Base-by-base conservation (phyloP, 1,284 basidiomycete species). In the Lentinula novae-zelandiae region DNA sequence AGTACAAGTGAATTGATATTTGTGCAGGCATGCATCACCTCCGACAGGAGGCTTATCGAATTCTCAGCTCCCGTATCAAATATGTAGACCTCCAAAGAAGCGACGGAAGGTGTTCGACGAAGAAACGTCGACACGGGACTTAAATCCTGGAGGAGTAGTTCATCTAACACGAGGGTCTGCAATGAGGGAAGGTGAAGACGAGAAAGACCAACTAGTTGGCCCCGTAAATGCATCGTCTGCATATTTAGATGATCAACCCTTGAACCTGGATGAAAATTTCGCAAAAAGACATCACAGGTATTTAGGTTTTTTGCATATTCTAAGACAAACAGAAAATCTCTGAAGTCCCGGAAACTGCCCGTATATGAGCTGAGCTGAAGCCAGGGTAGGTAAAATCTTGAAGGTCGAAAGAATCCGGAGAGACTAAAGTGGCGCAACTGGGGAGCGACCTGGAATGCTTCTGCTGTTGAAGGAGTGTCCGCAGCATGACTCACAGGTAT, bases 261-360 rank as follows among this genome's bases (percentile, higher is more conserved):
- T 12, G 34, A 17, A 0, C 57, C 48, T 15, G 57, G 13, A 34
- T 58, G 34, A 39, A 22, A 42, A 20, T 58, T 58, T 22, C 36
- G 57, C 38, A 52, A 52, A 12, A 58, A 58, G 22, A 58, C 57
- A 40, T 58, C 57, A 33, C 57, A 58, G 33, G 33, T 42, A 27
- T 9, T 17, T 5, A 58, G 38, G 20, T 58, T 58, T n/a, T 15
- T n/a, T 27, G 56, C 56, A 31, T 9, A 56, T 31, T 17, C 40
- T 5, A 56, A n/a, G 31, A 58, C 36, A 31, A 50, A 34, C n/a
- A 58, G 15, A 42, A 58, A 58, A n/a, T 58, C 56, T n/a, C 34
- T 7, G 12, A 51, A 22, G 33, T 58, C 56, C 8, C 56, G 56
- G 34, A 58, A 58, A n/a, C 34, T 50, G 17, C 56, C 56, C 13